A percentile compares a stretch with the other conserved stretches of the same genome.
Conservation (phyloP, 2,329 filamentous ascomycete species). For the Aspergillus ibericus region DNA sequence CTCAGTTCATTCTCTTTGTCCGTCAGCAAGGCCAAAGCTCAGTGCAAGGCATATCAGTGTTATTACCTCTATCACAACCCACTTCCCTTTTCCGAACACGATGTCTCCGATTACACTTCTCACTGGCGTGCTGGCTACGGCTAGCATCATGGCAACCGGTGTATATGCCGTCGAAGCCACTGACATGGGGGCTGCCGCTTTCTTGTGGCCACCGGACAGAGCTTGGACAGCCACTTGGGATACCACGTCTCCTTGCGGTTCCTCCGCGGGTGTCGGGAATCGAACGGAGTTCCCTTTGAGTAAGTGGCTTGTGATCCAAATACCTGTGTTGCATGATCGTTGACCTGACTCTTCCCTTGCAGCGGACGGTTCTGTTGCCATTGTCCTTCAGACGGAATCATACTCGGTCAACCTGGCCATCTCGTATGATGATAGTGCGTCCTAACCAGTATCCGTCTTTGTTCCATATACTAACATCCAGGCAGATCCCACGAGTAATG, state of each 20-base stretch:
- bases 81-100: not conserved
- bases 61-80: not conserved
- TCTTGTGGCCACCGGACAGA: conserved; percentile 62
- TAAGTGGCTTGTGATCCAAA: conserved; percentile 28
- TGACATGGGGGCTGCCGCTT: conserved; percentile 58
- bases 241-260: conserved; percentile 60
- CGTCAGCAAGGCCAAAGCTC: not conserved
- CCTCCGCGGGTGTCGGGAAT: conserved; percentile 48
- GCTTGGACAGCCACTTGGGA: conserved; percentile 56
- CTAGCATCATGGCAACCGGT: not conserved
- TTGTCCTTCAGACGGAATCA: conserved; percentile 60
- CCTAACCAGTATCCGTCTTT: rapidly evolving
- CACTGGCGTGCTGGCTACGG: not conserved
- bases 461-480: not conserved
- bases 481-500: conserved; percentile 41
- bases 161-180: conserved; percentile 18
- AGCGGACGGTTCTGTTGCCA: conserved; percentile 57
- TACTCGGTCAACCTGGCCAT: conserved; percentile 57
- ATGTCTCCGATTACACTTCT: conserved; percentile 12
- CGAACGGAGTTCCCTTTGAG: conserved; percentile 59
- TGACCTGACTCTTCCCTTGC: not conserved
- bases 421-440: conserved; percentile 53
- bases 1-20: not conserved
- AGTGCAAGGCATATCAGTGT: not conserved
- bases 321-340: no score